Percentiles rank a stretch among this genome's conserved stretches.
Conservation (phyloP, 108 stramenopile species). For the Schizochytrium sp. region DNA sequence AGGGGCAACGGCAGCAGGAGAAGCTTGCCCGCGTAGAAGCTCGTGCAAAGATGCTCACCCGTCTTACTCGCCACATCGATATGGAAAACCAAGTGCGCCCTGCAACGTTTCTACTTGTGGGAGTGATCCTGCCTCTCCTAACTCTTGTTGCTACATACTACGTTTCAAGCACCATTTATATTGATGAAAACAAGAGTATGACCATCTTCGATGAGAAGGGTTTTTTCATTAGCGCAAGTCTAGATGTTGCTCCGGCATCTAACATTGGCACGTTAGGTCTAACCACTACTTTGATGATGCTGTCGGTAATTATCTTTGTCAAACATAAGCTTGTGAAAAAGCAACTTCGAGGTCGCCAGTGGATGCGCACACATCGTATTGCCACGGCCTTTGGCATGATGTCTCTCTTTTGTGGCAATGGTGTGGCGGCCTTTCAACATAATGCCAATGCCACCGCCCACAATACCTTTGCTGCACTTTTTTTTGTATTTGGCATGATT, state of each 20-base stretch:
- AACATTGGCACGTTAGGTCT: slow-evolving; percentile 51
- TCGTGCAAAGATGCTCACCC: slow-evolving; percentile 31
- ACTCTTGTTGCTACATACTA: slow-evolving; percentile 48
- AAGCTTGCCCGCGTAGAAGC: slow-evolving; percentile 44
- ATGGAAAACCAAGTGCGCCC: slow-evolving; percentile 45
- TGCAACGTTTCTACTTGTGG: slow-evolving; percentile 16
- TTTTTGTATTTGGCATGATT: slow-evolving; percentile 49
- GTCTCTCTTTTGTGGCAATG: slow-evolving; percentile 50
- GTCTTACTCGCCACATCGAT: slow-evolving; percentile 35
- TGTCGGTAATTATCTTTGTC: slow-evolving; percentile 56
- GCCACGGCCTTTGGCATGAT: slow-evolving; percentile 46
- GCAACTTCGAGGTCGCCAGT: slow-evolving; percentile 39
- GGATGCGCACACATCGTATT: slow-evolving; percentile 54
- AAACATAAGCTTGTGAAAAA: slow-evolving; percentile 57
- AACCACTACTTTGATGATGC: slow-evolving; percentile 24
- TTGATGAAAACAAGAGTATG: slow-evolving; percentile 19
- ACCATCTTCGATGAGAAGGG: slow-evolving; percentile 56
- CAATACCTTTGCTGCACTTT: slow-evolving; percentile 55
- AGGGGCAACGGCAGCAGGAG: slow-evolving; percentile 45
- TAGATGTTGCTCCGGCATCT: slow-evolving; percentile 27
- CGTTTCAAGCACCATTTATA: slow-evolving; percentile 30
- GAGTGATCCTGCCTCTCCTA: slow-evolving; percentile 43
- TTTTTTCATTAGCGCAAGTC: slow-evolving; percentile 15
- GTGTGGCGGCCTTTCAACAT: slow-evolving; percentile 58
- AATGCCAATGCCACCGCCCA: slow-evolving; percentile 11